phyloP scores from a whole-genome alignment of 345 rosid genomes.

The Eucalyptus microcorys region DNA sequence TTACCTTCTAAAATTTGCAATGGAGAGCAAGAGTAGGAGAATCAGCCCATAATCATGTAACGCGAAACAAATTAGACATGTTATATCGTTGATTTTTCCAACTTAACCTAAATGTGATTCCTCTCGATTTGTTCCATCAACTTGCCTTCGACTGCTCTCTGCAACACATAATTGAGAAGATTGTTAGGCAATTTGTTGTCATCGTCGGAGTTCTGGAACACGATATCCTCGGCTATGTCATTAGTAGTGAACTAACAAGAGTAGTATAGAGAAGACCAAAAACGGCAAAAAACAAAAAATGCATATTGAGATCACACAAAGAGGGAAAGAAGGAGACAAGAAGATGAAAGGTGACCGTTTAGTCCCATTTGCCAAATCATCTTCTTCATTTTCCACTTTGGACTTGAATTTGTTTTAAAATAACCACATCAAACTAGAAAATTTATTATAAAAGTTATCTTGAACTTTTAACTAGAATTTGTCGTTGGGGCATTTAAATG shows the following conservation, averaged over 20 bases:
- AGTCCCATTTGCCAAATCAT: neutral
- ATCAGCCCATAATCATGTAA: neutral
- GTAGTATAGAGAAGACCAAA: neutral
- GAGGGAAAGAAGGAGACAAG: neutral
- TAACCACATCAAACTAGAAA: neutral
- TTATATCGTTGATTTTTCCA: neutral
- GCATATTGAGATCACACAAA: neutral
- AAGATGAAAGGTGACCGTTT: neutral
- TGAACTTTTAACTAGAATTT: neutral
- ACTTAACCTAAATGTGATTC: neutral
- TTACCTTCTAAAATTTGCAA: neutral
- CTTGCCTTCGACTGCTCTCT: neutral
- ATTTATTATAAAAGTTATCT: too few relatives aligned
- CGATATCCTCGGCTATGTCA: neutral
- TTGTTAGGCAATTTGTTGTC: neutral
- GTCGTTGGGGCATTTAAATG: neutral
- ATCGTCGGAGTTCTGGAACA: neutral
- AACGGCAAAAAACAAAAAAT: too few relatives aligned
- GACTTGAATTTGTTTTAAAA: neutral
- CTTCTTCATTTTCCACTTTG: neutral
- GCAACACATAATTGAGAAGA: neutral
- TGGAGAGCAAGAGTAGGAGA: neutral
- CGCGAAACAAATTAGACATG: neutral
- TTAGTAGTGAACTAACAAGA: neutral
- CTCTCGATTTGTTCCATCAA: neutral